Conservation (phyloP, 768 basidiomycete genomes). For the Mycena maculata region DNA sequence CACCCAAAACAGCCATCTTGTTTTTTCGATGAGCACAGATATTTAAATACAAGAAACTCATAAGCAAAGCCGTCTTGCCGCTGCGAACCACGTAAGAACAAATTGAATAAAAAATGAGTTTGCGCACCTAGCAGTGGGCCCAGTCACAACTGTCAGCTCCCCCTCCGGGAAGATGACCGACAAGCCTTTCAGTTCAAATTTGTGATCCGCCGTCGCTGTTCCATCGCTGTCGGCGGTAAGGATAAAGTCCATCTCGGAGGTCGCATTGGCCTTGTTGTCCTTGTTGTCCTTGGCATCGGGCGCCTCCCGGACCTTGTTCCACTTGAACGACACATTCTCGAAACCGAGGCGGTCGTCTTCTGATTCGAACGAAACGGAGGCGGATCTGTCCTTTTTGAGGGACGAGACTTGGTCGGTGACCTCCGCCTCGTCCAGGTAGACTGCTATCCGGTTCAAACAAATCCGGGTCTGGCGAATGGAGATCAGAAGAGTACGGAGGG, state of each 20-base stretch:
- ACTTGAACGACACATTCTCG: slow-evolving; percentile 67
- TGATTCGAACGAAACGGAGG: slow-evolving; percentile 31
- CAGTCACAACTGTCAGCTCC: slow-evolving; percentile 75
- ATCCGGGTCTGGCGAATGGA: slow-evolving; percentile 60
- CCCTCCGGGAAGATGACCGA: slow-evolving; percentile 77
- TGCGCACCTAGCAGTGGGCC: slow-evolving; percentile 68
- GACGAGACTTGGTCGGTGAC: slow-evolving; percentile 74
- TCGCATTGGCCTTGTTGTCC: not conserved
- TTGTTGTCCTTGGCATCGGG: not conserved
- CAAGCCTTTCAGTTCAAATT: slow-evolving; percentile 76
- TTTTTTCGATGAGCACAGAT: not conserved
- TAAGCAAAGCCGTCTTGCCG: slow-evolving; percentile 84
- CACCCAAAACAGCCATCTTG: slow-evolving; percentile 79
- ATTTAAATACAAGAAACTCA: slow-evolving; percentile 43
- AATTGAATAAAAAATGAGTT: not conserved
- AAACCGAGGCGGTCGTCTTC: slow-evolving; percentile 64
- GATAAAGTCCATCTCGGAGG: not conserved
- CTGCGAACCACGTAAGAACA: slow-evolving; percentile 39
- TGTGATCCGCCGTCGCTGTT: slow-evolving; percentile 46
- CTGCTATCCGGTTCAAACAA: slow-evolving; percentile 73
- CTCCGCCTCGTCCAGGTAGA: slow-evolving; percentile 77
- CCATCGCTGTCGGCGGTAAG: slow-evolving; percentile 8
- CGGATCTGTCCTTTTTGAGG: slow-evolving; percentile 57
- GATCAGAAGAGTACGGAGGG: slow-evolving; percentile 5
- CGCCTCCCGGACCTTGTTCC: slow-evolving; percentile 60